Evolutionary conservation across 2,329 filamentous ascomycete genomes (phyloP).

Genomic region (Botrytis porri): DNA sequence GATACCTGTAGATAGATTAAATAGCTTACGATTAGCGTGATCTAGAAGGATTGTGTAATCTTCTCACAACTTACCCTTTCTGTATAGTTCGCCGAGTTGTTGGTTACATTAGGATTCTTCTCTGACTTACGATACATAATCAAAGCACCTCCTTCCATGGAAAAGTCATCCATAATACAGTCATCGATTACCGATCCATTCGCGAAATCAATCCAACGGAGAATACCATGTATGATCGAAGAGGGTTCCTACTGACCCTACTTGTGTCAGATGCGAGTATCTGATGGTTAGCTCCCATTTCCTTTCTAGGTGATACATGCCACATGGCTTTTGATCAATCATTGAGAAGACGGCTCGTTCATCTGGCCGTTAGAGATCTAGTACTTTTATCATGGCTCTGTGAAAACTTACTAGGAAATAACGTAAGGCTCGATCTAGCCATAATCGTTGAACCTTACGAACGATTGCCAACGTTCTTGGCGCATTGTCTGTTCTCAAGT

Average conservation of each 20-base stretch:
- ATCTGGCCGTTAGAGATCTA: not conserved
- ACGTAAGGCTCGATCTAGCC: not conserved
- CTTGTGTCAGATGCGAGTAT: not conserved
- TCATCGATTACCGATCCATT: not conserved
- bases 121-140: not conserved
- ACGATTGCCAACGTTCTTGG: not conserved
- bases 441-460: conserved; percentile 3
- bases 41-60: conserved; percentile 10
- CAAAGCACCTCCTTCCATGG: not conserved
- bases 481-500: conserved; percentile 11
- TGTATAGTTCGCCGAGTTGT: not conserved
- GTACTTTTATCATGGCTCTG: not conserved
- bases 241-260: not conserved
- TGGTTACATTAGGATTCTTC: conserved; percentile 6
- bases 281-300: not conserved
- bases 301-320: not conserved
- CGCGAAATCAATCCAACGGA: not conserved
- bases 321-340: not conserved
- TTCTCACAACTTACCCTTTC: conserved; percentile 11
- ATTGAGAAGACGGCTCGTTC: not conserved
- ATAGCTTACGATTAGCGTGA: not conserved
- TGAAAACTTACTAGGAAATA: not conserved
- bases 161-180: not conserved
- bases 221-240: not conserved
- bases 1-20: not conserved